Conservation (phyloP, 257 asterid species). For the Fraxinus anomala region DNA sequence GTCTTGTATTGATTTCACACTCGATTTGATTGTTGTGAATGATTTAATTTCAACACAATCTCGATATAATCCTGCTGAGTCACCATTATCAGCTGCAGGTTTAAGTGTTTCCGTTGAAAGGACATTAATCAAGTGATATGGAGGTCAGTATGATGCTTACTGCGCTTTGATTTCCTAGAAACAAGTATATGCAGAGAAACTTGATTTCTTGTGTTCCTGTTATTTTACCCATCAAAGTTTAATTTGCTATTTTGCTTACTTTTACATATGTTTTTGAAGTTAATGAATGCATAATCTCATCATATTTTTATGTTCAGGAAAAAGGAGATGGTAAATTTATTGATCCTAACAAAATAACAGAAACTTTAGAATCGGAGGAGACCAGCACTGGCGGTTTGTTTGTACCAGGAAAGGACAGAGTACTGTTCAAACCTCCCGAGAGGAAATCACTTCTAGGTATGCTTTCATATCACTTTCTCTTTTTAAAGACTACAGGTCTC, state of each 20-base stretch:
- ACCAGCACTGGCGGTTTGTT: constrained; percentile 58
- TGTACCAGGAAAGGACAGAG: constrained; percentile 63
- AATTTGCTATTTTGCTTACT: neutral
- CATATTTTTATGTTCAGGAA: constrained; percentile 28
- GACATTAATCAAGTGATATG: neutral
- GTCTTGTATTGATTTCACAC: no score
- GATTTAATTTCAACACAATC: neutral
- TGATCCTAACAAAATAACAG: constrained; percentile 51
- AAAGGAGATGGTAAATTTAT: constrained; percentile 32
- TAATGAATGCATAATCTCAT: neutral
- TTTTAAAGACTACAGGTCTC: neutral
- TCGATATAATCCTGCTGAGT: neutral
- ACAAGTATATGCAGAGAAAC: neutral
- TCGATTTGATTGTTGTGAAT: neutral
- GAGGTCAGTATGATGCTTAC: neutral
- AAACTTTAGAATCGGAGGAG: constrained; percentile 64
- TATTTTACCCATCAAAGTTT: neutral
- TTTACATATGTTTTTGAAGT: neutral
- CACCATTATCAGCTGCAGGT: neutral
- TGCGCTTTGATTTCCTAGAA: neutral
- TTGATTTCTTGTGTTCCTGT: neutral
- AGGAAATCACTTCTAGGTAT: constrained; percentile 74
- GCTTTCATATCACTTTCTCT: constrained; percentile 2
- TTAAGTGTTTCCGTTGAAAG: neutral
- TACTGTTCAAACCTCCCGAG: constrained; percentile 61